A percentile compares a stretch with the other conserved stretches of the same genome.
Conservation (phyloP, 208 protist genomes). For the Leishmania mexicana region DNA sequence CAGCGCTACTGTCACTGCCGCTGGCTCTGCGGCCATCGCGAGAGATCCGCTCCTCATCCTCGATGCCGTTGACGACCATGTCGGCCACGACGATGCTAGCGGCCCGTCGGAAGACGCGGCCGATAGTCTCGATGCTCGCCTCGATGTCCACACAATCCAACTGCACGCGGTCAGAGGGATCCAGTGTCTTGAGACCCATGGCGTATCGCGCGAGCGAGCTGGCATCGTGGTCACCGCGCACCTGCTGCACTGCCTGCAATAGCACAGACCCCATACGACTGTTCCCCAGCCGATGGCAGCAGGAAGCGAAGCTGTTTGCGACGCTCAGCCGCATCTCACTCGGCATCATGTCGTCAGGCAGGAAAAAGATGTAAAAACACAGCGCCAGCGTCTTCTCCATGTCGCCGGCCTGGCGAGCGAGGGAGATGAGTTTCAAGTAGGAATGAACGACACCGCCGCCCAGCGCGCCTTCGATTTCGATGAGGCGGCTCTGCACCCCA, state of each 20-base stretch:
- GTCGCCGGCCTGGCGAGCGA: conserved; percentile 48
- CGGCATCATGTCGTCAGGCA: conserved; percentile 59
- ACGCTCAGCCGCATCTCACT: conserved; percentile 45
- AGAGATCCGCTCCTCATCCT: conserved; percentile 7
- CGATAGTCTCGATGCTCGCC: conserved; percentile 33
- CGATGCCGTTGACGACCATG: conserved; percentile 34
- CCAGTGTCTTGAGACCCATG: conserved; percentile 30
- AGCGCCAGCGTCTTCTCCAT: conserved; percentile 51
- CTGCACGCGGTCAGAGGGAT: conserved; percentile 33
- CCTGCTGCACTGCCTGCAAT: conserved; percentile 53
- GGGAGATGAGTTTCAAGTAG: conserved; percentile 55
- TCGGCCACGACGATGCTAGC: conserved; percentile 46
- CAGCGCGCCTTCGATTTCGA: conserved; percentile 55
- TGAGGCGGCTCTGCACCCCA: conserved; percentile 51
- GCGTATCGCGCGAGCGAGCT: conserved; percentile 43
- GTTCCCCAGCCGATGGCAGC: conserved; percentile 64
- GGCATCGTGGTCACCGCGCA: conserved; percentile 44
- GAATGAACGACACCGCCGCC: conserved; percentile 46
- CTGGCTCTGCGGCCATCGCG: neutral
- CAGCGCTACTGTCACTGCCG: neutral
- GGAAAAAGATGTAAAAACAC: conserved; percentile 67
- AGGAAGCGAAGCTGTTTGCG: conserved; percentile 55
- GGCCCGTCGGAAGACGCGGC: conserved; percentile 40
- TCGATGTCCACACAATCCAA: conserved; percentile 37
- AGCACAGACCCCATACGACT: conserved; percentile 58